Evolutionary conservation across 75 land plant species (phyloP), one percentile per base, ranked within the genome.

Genomic region (Ceratopteris richardii): DNA sequence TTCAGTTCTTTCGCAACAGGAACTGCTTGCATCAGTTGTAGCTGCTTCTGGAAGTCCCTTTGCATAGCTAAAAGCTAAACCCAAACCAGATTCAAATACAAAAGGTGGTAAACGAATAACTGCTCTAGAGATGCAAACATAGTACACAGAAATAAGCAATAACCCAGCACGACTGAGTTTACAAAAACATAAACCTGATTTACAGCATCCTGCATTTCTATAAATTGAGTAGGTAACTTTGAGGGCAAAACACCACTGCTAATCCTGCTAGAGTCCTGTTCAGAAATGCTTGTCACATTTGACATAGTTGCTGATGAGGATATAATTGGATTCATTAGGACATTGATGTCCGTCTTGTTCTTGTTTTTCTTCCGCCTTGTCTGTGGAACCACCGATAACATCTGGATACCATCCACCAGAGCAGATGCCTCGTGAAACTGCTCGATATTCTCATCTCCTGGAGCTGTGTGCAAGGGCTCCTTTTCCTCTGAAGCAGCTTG

Each of bases 1-100:
- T 71, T 90, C 20, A 82, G 85, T 77, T 95, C 99, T 67, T 90
- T 90, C 6, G 73, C 66, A 19, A 95, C 76, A 43, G 98, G 91
- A 4, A 70, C 74, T 59, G 85, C 68, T 33, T 84, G 75, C 57
- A 70, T 70, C 11, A 47, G 44, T 41, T 75, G 25, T 73, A 95
- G 67, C 68, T 95, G 88, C 63, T 82, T 86, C 52, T 86, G 91
- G 73, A 90, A 50, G 14, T 95, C 97, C 71, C 87, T 95, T 54
- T 90, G 99, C 72, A 75, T 72, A 17, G 68, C 52, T 56, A 85
- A 46, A 47, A 93, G 61, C 98, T 93, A 82, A 74, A 77, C 21
- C 9, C 37, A 33, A 3, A 33, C 7, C 37, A 33, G 37, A 33
- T 31, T 18, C 42, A 40, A 40, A 40, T 56, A 56, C 50, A 30